Base-by-base conservation (phyloP, 169 alveolate species). In the Theileria luwenshuni region DNA sequence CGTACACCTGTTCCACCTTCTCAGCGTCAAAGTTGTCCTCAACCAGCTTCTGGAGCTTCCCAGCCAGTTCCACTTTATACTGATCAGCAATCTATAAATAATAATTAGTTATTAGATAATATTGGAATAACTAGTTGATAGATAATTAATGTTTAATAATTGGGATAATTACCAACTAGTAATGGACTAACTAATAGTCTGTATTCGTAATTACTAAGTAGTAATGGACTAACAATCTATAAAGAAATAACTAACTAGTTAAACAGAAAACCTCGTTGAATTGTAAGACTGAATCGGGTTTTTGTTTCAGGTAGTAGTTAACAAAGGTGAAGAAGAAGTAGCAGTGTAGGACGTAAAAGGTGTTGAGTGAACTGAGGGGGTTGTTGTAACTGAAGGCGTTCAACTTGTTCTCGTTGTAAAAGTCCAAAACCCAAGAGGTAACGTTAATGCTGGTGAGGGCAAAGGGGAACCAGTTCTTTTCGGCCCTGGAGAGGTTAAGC, bases 391-490 rank as follows among this genome's bases (percentile, higher is more conserved):
- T 59, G 70, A 81, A 74, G 21, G 51, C 51, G 10, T 41, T 45
- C 15, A 65, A 71, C 61, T 73, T 73, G 21, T 60, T 49, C 27
- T 52, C 59, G 59, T 38, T 81, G 75, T 47, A 42, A 30, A 62
- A 69, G 17, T 81, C 89, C 25, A 81, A 28, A 1, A 74, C 72
- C 89, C 89, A 81, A 15, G 85, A 45, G 7, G 89, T 81, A 10
- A 81, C 89, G 38, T 81, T 81, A 15, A 81, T 65, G 35, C 89
- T 81, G 1, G 86, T 73, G 25, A 81, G 61, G 10, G 89, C 84
- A 33, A 64, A 81, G 5, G 89, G 89, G 69, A 81, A 54, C 89
- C 89, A 81, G 13, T 56, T 56, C 19, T 15, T 23, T 15, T n/a
- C 38, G 1, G 19, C 15, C 32, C 65, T 56, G 15, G 65, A 56